Evolutionary conservation across 1,284 basidiomycete genomes (phyloP), one percentile per base, ranked within the genome.

Genomic region (Dichomitus squalens): DNA sequence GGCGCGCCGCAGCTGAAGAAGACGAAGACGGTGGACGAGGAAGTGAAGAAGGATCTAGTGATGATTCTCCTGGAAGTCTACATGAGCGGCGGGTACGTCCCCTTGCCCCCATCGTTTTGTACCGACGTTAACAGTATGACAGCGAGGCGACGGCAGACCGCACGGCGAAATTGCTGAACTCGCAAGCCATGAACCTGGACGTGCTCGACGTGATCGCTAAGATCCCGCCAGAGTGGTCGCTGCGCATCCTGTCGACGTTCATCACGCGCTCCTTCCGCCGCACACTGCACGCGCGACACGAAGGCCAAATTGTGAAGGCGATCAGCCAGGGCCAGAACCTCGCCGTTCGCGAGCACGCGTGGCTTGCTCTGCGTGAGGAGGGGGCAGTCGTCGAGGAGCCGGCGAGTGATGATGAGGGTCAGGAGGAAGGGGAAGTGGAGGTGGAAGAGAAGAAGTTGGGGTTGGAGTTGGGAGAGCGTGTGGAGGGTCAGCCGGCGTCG

Each of bases 161-260:
- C 21, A 85, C 90, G 0, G 82, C 90, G 3, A 79, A 79, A 34
- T 73, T 96, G 23, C 75, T 96, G 20, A 88, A 90, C 67, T 85
- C 93, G 0, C 93, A 95, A 69, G 89, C 88, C 2, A 79, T 86
- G 60, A 88, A 88, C 66, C 77, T 96, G 33, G 91, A 95, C 66
- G 81, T 86, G 1, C 64, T 86, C 16, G 89, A 93, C 69, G 92
- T 95, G 31, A 77, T 95, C 16, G 76, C 85, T 1, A 75, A 86
- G 16, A 80, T 95, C 20, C 93, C 94, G 0, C 70, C 82, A 27
- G 75, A 83, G 36, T 96, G 92, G 92, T 83, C 92, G 0, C 74
- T 96, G 3, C 77, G 80, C 21, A 74, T 84, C 6, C 79, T 95
- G 60, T 85, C 88, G 0, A 84, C 88, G 0, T 95, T 95, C 77